A percentile compares a stretch with the other conserved stretches of the same genome.
Conservation (phyloP, 2,329 filamentous ascomycete species). For the Pseudogymnoascus sp. region DNA sequence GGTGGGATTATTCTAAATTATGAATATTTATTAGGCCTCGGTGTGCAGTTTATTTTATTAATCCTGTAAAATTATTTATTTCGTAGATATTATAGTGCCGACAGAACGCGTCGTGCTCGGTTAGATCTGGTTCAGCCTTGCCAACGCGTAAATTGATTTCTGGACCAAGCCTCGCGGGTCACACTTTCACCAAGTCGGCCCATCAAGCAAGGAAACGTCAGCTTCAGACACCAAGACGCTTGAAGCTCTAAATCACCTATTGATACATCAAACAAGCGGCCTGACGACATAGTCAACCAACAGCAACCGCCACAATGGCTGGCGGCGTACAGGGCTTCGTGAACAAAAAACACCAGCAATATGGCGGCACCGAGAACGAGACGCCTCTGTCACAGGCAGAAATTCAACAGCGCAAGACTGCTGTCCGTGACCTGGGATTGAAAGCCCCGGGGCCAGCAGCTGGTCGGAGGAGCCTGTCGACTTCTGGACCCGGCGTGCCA, state of each 20-base stretch:
- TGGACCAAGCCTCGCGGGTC: not conserved
- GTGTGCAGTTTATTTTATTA: not conserved
- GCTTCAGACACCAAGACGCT: not conserved
- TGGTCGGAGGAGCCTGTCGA: not conserved
- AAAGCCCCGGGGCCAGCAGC: not conserved
- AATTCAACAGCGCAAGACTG: not conserved
- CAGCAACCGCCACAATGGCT: not conserved
- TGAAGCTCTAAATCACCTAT: not conserved
- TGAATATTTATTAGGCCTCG: not conserved
- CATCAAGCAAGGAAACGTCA: not conserved
- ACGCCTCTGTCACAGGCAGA: not conserved
- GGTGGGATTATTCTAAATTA: not conserved
- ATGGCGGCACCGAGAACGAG: constrained; percentile 1
- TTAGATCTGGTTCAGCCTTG: not conserved
- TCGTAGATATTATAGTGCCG: not conserved
- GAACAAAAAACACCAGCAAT: not conserved
- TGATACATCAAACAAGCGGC: not conserved
- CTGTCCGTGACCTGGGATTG: not conserved
- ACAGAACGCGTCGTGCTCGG: not conserved
- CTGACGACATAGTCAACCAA: not conserved
- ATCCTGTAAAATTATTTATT: not conserved
- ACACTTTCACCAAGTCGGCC: constrained; percentile 2
- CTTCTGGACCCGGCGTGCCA: not conserved
- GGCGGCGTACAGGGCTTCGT: not conserved
- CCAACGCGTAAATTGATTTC: not conserved